These are phyloP conservation scores for Litchi chinensis DNA, from an alignment of 345 rosid species.

Conservation along the genomic window DNA sequence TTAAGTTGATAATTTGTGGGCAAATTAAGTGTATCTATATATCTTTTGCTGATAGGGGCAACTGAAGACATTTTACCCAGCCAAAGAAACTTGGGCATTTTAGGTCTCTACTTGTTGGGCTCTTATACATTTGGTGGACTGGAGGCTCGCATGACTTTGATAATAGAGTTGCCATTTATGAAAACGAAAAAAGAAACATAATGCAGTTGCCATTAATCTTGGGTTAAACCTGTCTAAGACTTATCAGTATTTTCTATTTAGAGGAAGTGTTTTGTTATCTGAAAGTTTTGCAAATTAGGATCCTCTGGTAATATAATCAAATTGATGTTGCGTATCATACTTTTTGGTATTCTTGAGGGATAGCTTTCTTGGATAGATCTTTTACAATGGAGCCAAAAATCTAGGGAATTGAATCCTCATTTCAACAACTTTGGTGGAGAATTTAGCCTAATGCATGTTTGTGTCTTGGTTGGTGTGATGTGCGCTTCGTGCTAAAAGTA, in stretches of 20 bases:
- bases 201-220: neutral
- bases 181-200: neutral
- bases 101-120: neutral
- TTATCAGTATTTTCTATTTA: neutral
- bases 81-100: neutral
- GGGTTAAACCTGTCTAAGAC: neutral
- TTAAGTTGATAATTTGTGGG: neutral
- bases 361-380: no score
- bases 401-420: no score
- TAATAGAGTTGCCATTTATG: neutral
- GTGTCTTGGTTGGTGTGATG: no score
- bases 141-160: neutral
- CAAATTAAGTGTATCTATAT: neutral
- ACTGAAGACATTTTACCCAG: neutral
- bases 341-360: no score
- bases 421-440: no score
- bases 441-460: no score
- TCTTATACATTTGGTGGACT: neutral
- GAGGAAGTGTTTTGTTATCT: neutral
- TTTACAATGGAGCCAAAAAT: no score
- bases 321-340: neutral
- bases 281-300: neutral
- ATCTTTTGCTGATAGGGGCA: neutral
- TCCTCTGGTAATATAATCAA: neutral
- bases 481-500: no score